Percentiles rank a stretch among this genome's conserved stretches.
phyloP scores from a whole-genome alignment of 1,284 basidiomycete species.

The Microbotryum violaceum region DNA sequence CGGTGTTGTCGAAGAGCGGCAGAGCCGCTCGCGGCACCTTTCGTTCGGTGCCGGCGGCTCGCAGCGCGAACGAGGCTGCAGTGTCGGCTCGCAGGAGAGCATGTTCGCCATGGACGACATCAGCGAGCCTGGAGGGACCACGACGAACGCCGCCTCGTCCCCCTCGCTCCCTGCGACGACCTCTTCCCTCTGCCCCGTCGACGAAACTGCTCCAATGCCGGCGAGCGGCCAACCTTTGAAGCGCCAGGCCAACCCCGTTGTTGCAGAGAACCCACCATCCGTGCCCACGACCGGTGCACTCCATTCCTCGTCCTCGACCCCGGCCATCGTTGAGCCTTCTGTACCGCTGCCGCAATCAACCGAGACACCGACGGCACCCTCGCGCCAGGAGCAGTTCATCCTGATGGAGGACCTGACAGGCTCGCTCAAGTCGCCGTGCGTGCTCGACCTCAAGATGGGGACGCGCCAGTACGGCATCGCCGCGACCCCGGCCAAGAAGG shows the following conservation, averaged over 20 bases:
- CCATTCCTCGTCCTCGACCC: background rate
- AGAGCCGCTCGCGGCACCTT: constrained; percentile 2
- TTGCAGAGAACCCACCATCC: background rate
- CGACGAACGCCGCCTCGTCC: constrained; percentile 36
- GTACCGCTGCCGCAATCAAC: background rate
- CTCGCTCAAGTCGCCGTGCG: constrained; percentile 84
- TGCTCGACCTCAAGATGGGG: constrained; percentile 98
- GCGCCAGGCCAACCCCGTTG: background rate
- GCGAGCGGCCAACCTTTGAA: constrained; percentile 1
- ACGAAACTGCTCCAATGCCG: constrained; percentile 1
- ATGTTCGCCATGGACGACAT: constrained; percentile 47
- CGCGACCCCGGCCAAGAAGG: constrained; percentile 85
- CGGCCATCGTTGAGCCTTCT: background rate
- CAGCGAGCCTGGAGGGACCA: constrained; percentile 29
- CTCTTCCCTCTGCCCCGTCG: constrained; percentile 15
- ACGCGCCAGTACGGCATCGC: constrained; percentile 97
- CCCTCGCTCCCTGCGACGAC: constrained; percentile 37
- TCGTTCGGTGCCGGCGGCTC: background rate
- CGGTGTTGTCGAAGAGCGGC: background rate
- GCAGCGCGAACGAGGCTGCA: constrained; percentile 31
- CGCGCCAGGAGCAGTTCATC: constrained; percentile 93
- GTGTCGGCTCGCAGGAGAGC: constrained; percentile 36
- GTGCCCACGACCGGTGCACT: background rate
- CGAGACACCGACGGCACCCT: constrained; percentile 33
- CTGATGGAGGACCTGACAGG: constrained; percentile 98